Base-by-base conservation (phyloP, 345 rosid genomes). In the Erodium maritimum region DNA sequence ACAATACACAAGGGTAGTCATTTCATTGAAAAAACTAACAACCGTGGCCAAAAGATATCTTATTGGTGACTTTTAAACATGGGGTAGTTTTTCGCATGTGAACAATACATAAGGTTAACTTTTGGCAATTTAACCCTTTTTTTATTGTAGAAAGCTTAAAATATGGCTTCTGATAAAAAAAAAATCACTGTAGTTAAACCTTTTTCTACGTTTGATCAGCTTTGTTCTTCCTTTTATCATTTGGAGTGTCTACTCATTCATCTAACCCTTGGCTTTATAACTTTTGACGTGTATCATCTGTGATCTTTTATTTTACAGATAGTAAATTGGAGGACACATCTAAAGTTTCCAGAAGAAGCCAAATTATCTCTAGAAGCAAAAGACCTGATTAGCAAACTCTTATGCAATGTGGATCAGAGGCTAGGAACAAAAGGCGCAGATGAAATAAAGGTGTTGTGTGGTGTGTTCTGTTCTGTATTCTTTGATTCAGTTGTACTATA, bases 331-430 rank as follows among this genome's bases (percentile, higher is more conserved):
- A 85, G 86, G 78, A 87, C 89, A 51, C 94, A 87, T 70, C 77
- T 93, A 60, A 93, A 93, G 68, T 93, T 93, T 65, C 99, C 97
- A 0, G 99, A 93, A 73, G 99, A 93, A 76, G 99, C 87, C 67
- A 93, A 76, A 72, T 70, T 93, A 66, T 85, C 99, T 65, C 75
- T 80, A 14, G 95, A 85, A 60, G 96, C 97, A 19, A 89, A 85
- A 78, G 96, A 93, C 66, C 81, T 93, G 58, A 85, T 86, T 23
- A 81, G 85, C 75, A 86, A 76, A 69, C 95, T 91, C 54, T 79
- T 89, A 60, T 93, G 99, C 66, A 93, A 89, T 66, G 99, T 93
- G 29, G 88, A 77, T 70, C 94, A 84, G 68, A 84, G 96, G 78
- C 82, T 88, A 64, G 98, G 98, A 24, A 75, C 98, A 18, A 84